Conservation (phyloP, 805 yeast genomes). For the Komagataella mondaviorum region DNA sequence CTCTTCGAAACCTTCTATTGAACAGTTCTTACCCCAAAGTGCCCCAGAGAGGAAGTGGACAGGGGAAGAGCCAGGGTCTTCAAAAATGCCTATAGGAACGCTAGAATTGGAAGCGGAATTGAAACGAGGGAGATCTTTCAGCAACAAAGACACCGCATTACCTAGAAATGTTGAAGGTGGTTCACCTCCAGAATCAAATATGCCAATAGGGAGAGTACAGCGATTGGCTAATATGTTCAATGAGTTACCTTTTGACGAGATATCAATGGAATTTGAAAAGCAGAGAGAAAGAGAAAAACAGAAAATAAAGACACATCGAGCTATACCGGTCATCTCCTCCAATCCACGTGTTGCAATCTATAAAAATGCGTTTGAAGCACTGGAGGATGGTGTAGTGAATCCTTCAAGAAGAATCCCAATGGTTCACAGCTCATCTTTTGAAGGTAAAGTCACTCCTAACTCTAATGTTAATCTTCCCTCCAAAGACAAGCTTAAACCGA, state of each 20-base stretch:
- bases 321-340: conserved; percentile 58
- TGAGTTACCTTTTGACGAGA: conserved; percentile 64
- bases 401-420: conserved; percentile 2
- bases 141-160: background rate
- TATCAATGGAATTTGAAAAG: conserved; percentile 74
- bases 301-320: conserved; percentile 42
- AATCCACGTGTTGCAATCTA: conserved; percentile 87
- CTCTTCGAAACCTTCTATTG: background rate
- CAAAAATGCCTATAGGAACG: background rate
- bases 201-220: conserved; percentile 31
- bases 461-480: background rate
- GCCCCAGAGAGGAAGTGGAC: background rate
- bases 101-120: background rate
- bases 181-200: conserved; percentile 2
- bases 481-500: background rate
- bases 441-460: background rate
- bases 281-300: conserved; percentile 73
- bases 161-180: conserved; percentile 3
- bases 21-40: background rate
- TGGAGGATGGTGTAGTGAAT: conserved; percentile 29
- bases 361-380: conserved; percentile 80
- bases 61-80: background rate
- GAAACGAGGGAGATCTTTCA: background rate
- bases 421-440: background rate
- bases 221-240: conserved; percentile 57